Conservation (phyloP, 306 rosid species). For the Vigna nakashimae region DNA sequence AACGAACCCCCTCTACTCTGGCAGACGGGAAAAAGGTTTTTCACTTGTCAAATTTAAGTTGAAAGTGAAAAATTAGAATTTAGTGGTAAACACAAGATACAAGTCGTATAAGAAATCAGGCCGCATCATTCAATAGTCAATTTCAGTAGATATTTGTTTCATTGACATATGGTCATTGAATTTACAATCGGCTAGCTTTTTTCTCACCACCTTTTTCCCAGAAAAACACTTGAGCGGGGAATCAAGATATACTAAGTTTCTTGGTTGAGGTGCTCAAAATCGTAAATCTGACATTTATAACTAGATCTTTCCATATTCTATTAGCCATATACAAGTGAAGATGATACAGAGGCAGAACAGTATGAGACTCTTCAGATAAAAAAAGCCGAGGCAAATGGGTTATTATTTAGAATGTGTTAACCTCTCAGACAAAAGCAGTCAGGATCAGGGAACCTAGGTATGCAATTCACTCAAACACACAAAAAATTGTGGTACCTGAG, state of each 20-base stretch:
- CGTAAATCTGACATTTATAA: not conserved
- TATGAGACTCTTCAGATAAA: slow-evolving; percentile 29
- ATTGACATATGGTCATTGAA: not conserved
- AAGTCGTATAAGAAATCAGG: slow-evolving; percentile 9
- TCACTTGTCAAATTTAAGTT: not conserved
- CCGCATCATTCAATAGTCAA: not conserved
- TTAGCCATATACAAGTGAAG: not conserved
- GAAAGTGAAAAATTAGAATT: slow-evolving; percentile 26
- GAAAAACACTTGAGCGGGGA: not conserved
- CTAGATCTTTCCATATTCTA: slow-evolving; percentile 31
- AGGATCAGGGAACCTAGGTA: not conserved
- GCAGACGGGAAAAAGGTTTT: slow-evolving; percentile 12
- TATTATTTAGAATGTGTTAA: slow-evolving; percentile 10
- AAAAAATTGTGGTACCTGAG: slow-evolving; percentile 72
- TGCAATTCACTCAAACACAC: slow-evolving; percentile 13
- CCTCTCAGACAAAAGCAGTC: slow-evolving; percentile 26
- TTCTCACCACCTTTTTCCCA: slow-evolving; percentile 6
- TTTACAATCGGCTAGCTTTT: not conserved
- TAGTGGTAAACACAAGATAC: not conserved
- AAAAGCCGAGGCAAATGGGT: slow-evolving; percentile 26
- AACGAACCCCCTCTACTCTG: not conserved
- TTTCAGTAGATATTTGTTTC: slow-evolving; percentile 23
- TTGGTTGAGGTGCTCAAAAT: not conserved
- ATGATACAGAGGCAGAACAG: not conserved
- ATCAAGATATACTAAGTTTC: slow-evolving; percentile 1